phyloP scores from a whole-genome alignment of 2,329 filamentous ascomycete species.

The Albifimbria verrucaria region DNA sequence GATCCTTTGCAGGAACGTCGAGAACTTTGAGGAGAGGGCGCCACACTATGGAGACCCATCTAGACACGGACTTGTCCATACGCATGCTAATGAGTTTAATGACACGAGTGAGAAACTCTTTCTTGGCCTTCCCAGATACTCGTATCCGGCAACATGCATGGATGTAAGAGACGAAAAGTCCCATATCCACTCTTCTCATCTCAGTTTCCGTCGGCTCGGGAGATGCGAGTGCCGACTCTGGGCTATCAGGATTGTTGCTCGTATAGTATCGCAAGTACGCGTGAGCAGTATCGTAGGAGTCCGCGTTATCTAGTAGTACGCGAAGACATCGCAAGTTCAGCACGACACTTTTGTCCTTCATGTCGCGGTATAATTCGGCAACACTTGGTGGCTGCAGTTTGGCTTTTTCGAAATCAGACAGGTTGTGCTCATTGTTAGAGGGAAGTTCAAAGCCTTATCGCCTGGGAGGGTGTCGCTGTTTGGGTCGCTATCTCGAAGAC shows the following conservation, averaged over 20 bases:
- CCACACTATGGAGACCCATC: constrained; percentile 29
- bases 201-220: constrained; percentile 17
- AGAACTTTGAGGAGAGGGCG: constrained; percentile 29
- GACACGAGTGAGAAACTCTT: constrained; percentile 26
- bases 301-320: constrained; percentile 53
- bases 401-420: constrained; percentile 62
- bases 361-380: constrained; percentile 55
- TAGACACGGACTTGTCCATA: constrained; percentile 16
- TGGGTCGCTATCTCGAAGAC: constrained; percentile 25
- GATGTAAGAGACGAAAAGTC: constrained; percentile 49
- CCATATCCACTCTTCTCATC: constrained; percentile 22
- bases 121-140: constrained; percentile 10
- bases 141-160: constrained; percentile 20
- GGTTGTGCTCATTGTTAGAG: constrained; percentile 40
- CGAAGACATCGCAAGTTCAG: constrained; percentile 49
- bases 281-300: constrained; percentile 42
- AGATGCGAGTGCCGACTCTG: too few relatives aligned
- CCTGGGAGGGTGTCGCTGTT: constrained; percentile 46
- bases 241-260: too few relatives aligned
- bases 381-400: constrained; percentile 59
- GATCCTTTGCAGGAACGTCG: constrained; percentile 22
- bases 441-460: constrained; percentile 52
- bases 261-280: constrained; percentile 47
- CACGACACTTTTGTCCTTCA: constrained; percentile 47
- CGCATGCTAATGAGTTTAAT: constrained; percentile 25